phyloP scores from a whole-genome alignment of 2,329 filamentous ascomycete genomes.

The Pseudogymnoascus verrucosus region DNA sequence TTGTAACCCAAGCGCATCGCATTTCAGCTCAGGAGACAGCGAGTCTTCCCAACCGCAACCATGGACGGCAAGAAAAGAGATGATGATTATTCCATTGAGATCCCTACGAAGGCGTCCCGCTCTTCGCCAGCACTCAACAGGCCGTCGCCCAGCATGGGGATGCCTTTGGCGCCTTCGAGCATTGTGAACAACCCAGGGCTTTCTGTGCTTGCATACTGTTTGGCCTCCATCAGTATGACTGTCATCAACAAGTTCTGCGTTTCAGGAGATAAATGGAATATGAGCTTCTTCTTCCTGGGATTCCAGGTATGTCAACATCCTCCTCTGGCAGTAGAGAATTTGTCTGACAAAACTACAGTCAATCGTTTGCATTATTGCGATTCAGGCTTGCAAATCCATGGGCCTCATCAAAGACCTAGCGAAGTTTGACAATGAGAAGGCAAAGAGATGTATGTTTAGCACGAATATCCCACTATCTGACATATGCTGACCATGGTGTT shows the following conservation, averaged over 20 bases:
- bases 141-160: constrained; percentile 32
- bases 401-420: constrained; percentile 77
- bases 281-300: constrained; percentile 90
- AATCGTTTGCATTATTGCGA: constrained; percentile 78
- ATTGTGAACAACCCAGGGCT: constrained; percentile 69
- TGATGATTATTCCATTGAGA: constrained; percentile 63
- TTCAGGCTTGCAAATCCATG: constrained; percentile 70
- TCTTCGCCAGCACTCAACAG: constrained; percentile 34
- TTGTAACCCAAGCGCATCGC: neutral
- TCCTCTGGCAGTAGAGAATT: neutral
- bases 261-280: constrained; percentile 82
- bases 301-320: constrained; percentile 65
- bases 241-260: constrained; percentile 99
- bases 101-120: constrained; percentile 47
- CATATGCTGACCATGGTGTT: constrained; percentile 17
- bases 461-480: neutral
- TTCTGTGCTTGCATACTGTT: constrained; percentile 84
- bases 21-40: constrained; percentile 2
- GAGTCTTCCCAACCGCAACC: constrained; percentile 23
- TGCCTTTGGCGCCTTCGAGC: constrained; percentile 19
- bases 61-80: constrained; percentile 91
- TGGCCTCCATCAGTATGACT: constrained; percentile 97
- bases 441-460: constrained; percentile 73
- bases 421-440: constrained; percentile 79
- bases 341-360: constrained; percentile 47